Evolutionary conservation across 1,284 basidiomycete species (phyloP).

Genomic region (Leucoagaricus sp.): DNA sequence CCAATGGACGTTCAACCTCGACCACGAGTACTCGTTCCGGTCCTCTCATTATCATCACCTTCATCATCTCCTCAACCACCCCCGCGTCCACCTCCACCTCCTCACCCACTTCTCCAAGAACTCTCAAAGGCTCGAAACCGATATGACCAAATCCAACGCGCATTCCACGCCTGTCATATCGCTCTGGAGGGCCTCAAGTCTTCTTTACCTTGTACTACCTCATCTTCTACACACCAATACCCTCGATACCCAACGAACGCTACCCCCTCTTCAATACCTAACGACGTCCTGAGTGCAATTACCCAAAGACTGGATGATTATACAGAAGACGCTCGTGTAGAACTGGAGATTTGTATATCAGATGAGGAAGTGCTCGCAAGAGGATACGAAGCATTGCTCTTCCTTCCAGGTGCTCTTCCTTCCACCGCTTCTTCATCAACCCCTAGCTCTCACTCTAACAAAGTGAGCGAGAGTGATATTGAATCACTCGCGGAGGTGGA

Average conservation of each 20-base stretch:
- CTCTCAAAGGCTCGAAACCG: constrained; percentile 49
- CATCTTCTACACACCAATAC: background rate
- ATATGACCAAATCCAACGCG: constrained; percentile 61
- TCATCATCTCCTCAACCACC: background rate
- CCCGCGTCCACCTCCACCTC: background rate
- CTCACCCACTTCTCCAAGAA: constrained; percentile 43
- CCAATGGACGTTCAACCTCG: background rate
- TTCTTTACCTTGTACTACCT: constrained; percentile 26
- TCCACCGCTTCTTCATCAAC: constrained; percentile 11
- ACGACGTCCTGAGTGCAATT: constrained; percentile 49
- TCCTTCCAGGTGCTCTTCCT: constrained; percentile 53
- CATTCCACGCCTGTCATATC: constrained; percentile 70
- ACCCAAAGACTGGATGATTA: constrained; percentile 76
- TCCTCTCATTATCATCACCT: background rate
- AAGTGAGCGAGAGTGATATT: constrained; percentile 7
- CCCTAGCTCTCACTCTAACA: background rate
- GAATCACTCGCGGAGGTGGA: constrained; percentile 37
- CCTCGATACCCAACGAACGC: background rate
- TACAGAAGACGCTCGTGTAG: constrained; percentile 83
- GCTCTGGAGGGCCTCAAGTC: constrained; percentile 59
- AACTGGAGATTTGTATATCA: constrained; percentile 80
- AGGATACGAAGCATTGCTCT: constrained; percentile 74
- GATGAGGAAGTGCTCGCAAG: constrained; percentile 74
- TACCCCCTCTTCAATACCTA: constrained; percentile 17
- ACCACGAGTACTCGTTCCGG: background rate